Evolutionary conservation across 805 yeast genomes (phyloP).

Genomic region (Candida arabinofermentans): DNA sequence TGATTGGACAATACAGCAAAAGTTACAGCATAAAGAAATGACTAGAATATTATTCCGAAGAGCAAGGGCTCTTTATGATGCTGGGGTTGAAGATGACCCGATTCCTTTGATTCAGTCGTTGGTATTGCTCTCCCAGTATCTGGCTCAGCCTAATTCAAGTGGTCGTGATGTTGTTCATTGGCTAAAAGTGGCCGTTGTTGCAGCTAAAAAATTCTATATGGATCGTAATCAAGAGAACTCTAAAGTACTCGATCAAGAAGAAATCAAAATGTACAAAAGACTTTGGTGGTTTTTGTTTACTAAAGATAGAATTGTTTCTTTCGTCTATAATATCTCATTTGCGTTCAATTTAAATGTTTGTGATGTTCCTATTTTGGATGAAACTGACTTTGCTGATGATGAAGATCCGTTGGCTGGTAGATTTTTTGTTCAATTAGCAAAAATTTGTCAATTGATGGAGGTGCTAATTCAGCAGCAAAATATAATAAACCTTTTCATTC

Average conservation of each 20-base stretch:
- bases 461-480: slow-evolving; percentile 1
- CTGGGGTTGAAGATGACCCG: slow-evolving; percentile 61
- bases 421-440: background rate
- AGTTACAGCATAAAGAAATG: slow-evolving; percentile 44
- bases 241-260: background rate
- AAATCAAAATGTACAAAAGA: slow-evolving; percentile 47
- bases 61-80: slow-evolving; percentile 59
- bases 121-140: slow-evolving; percentile 13
- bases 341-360: slow-evolving; percentile 65
- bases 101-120: slow-evolving; percentile 53
- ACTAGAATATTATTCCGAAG: slow-evolving; percentile 27
- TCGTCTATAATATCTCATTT: slow-evolving; percentile 61
- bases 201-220: slow-evolving; percentile 71
- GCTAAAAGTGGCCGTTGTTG: slow-evolving; percentile 61
- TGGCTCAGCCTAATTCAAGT: slow-evolving; percentile 1
- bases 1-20: slow-evolving; percentile 43
- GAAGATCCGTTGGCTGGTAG: slow-evolving; percentile 27
- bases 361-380: slow-evolving; percentile 66
- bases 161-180: slow-evolving; percentile 63
- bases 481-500: background rate
- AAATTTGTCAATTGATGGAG: slow-evolving; percentile 1
- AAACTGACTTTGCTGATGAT: slow-evolving; percentile 59
- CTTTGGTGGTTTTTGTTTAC: slow-evolving; percentile 70
- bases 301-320: slow-evolving; percentile 57
- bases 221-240: slow-evolving; percentile 39